These are phyloP conservation scores for Scytalidium lignicola DNA, from an alignment of 2,329 filamentous ascomycete genomes.

Conservation along the genomic window DNA sequence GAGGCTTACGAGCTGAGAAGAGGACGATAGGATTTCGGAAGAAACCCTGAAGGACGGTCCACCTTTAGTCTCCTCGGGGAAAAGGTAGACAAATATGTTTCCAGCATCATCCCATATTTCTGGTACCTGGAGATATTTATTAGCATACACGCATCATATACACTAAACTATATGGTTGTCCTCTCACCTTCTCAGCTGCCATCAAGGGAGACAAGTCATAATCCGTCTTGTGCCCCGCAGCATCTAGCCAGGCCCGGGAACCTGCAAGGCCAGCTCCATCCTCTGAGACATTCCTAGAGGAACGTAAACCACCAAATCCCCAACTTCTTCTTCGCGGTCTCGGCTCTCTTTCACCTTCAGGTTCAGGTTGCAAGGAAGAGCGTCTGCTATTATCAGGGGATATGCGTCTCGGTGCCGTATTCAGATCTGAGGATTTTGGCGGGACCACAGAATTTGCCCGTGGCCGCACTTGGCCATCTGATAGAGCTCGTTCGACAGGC, in stretches of 20 bases:
- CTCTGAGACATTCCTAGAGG: constrained; percentile 13
- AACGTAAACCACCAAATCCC: constrained; percentile 16
- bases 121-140: constrained; percentile 43
- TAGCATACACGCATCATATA: background rate
- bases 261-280: constrained; percentile 1
- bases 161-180: background rate
- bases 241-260: constrained; percentile 46
- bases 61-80: constrained; percentile 42
- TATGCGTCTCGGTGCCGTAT: background rate
- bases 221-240: constrained; percentile 45
- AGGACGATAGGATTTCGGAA: constrained; percentile 48
- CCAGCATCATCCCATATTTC: constrained; percentile 62
- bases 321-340: constrained; percentile 3
- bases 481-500: background rate
- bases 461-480: background rate
- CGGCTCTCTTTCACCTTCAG: background rate
- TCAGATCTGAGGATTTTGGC: background rate
- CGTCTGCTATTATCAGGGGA: background rate
- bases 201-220: constrained; percentile 50
- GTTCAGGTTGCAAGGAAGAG: background rate
- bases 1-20: constrained; percentile 24
- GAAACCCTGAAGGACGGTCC: constrained; percentile 58
- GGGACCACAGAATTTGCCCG: background rate
- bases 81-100: constrained; percentile 53
- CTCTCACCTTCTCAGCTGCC: constrained; percentile 49